A percentile compares a stretch with the other conserved stretches of the same genome.
Evolutionary conservation across 2,329 filamentous ascomycete genomes (phyloP).

Genomic region (Fusarium pseudonygamai): DNA sequence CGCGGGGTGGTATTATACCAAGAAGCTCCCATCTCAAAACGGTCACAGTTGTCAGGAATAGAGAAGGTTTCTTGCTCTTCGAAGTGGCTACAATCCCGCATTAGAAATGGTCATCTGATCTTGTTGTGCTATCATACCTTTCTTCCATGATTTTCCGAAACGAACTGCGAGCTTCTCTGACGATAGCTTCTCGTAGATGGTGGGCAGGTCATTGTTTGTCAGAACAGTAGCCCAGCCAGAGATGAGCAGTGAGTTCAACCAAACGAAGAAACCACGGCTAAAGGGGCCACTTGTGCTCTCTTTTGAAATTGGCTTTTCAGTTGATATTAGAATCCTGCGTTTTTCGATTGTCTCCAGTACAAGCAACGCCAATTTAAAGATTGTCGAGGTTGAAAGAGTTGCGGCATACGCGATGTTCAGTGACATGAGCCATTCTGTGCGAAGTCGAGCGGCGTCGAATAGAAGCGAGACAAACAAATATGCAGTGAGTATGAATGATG

Average conservation of each 20-base stretch:
- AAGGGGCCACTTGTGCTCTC: slow-evolving; percentile 58
- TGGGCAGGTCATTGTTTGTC: slow-evolving; percentile 42
- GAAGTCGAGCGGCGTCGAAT: slow-evolving; percentile 46
- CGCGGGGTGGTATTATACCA: slow-evolving; percentile 40
- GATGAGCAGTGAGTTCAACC: slow-evolving; percentile 56
- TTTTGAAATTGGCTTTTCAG: slow-evolving; percentile 54
- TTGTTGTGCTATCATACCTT: slow-evolving; percentile 9
- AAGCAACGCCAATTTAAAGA: slow-evolving; percentile 41
- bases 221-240: slow-evolving; percentile 55
- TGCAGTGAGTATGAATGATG: slow-evolving; percentile 44
- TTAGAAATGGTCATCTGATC: not conserved
- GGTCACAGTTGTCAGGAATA: slow-evolving; percentile 41
- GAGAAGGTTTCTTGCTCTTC: slow-evolving; percentile 35
- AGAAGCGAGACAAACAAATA: slow-evolving; percentile 45
- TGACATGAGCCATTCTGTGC: slow-evolving; percentile 47
- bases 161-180: slow-evolving; percentile 41
- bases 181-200: slow-evolving; percentile 44
- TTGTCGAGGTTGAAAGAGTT: slow-evolving; percentile 35
- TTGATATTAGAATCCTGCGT: slow-evolving; percentile 46
- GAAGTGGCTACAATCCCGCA: not conserved
- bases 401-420: slow-evolving; percentile 39
- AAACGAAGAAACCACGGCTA: slow-evolving; percentile 46
- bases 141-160: slow-evolving; percentile 40
- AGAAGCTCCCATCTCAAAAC: slow-evolving; percentile 47
- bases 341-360: slow-evolving; percentile 47